Evolutionary conservation across 2,329 filamentous ascomycete genomes (phyloP), one percentile per base, ranked within the genome.

Genomic region (Penicillium rolfsii): DNA sequence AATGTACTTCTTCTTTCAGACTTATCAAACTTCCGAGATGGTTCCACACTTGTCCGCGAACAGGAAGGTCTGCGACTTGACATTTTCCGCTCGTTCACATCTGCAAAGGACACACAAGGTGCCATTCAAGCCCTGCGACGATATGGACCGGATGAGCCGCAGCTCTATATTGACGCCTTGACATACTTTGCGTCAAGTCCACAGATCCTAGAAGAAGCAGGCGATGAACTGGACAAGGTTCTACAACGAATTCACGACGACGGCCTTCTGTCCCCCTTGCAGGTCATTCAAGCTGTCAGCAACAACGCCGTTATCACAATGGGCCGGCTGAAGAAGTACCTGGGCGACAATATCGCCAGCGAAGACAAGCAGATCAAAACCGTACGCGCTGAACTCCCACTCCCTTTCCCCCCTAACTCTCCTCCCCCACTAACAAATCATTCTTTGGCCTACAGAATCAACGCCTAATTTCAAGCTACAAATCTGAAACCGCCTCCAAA

Each of bases 61-160:
- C 91, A 97, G 72, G 91, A 96, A 61, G 93, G 93, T 22, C 84
- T 99, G 2, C 85, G 91, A 45, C 95, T 93, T 59, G 95, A 99
- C 76, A 98, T 99, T 61, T 98, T 99, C 81, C 89, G 95, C 52
- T 97, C 94, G 1, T 97, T 96, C 74, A 97, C 94, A 1, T 88
- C 93, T 0, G 92, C 93, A 24, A 92, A 93, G 66, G 95, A 99
- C 74, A 99, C 95, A 0, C 83, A 86, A 43, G 94, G 95, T 9
- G 94, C 94, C 5, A 92, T 99, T 72, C 91, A 90, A 72, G 93
- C 95, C 0, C 82, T 99, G 43, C 86, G 87, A 62, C 97, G 96
- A 76, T 99, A 99, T 73, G 96, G 95, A 0, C 88, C 91, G 0
- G 88, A 93, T 67, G 94, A 98, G 70, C 93, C 94, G 0, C 90